A percentile compares a stretch with the other conserved stretches of the same genome.
These are phyloP conservation scores for Clohesyomyces aquaticus DNA, from an alignment of 495 filamentous ascomycete species.

Conservation along the genomic window DNA sequence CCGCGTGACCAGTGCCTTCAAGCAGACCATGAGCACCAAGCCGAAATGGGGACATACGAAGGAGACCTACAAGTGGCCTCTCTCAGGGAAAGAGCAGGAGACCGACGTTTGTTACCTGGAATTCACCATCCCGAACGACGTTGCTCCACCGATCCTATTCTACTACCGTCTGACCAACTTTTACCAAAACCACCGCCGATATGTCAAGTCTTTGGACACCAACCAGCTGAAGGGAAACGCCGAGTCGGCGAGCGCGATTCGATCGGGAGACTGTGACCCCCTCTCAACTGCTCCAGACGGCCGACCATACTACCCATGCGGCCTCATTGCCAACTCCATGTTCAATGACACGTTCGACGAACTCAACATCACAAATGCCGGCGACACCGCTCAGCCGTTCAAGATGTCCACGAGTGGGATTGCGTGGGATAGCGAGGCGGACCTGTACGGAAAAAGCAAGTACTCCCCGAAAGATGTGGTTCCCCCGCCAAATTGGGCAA, in stretches of 20 bases:
- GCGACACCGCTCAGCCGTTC: constrained; percentile 54
- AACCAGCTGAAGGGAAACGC: constrained; percentile 79
- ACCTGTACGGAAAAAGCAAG: constrained; percentile 70
- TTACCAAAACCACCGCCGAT: constrained; percentile 98
- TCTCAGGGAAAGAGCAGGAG: constrained; percentile 3
- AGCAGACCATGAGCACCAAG: constrained; percentile 45
- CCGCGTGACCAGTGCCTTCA: constrained; percentile 69
- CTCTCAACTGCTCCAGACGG: constrained; percentile 58
- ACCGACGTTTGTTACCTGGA: constrained; percentile 64
- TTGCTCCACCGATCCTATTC: constrained; percentile 79
- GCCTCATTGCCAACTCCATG: constrained; percentile 90
- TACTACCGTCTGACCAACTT: constrained; percentile 98
- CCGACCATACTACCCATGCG: constrained; percentile 87
- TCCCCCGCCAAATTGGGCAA: constrained; percentile 84
- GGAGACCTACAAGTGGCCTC: constrained; percentile 19
- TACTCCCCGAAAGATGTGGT: constrained; percentile 68
- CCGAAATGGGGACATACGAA: constrained; percentile 32
- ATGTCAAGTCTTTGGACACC: constrained; percentile 83
- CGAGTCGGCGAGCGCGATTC: constrained; percentile 62
- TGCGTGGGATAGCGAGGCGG: constrained; percentile 81
- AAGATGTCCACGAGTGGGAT: constrained; percentile 78
- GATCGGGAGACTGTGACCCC: constrained; percentile 72
- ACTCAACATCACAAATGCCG: constrained; percentile 59
- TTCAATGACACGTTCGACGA: constrained; percentile 99
- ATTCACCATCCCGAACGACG: constrained; percentile 76